Evolutionary conservation across 164 flowering plant species (phyloP), one percentile per base, ranked within the genome.

Genomic region (Liquidambar formosana): DNA sequence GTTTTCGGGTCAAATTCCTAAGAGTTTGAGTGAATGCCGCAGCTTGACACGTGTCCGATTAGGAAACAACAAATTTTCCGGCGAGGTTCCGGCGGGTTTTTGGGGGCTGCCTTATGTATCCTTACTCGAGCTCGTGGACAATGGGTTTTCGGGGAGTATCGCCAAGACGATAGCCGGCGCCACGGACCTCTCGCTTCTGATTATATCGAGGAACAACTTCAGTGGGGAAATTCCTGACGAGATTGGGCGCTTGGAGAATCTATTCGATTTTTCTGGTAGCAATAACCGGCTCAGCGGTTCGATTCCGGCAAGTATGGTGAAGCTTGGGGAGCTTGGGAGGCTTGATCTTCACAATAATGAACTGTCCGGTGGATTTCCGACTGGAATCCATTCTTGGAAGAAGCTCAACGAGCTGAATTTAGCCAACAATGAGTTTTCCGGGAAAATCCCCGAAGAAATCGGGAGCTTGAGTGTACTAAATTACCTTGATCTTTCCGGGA

Each of bases 91-190:
- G 44, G 76, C 56, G 0, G 82, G 81, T 3, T 66, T 89, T 21
- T 89, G 92, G 95, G 95, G 92, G 0, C 81, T 89, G 12, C 95
- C 95, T 0, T 78, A 70, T 28, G 81, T 88, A 5, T 81, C 77
- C 43, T 51, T 89, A 26, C 74, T 89, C 3, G 91, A 89, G 66
- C 82, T 89, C 16, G 70, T 48, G 0, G 74, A 70, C 21, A 89
- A 89, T 44, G 78, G 71, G 13, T 71, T 89, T 16, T 68, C 87
- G 0, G 95, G 95, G 0, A 64, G 21, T 6, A 84, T 89, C 9
- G 65, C 81, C 4, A 77, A 78, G 63, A 66, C 77, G 0, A 80
- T 89, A n/a, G 81, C 85, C 43, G 76, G 82, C 0, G 95, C 87
- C 0, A n/a, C 69, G 0, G 80, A 77, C 67, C 74, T 90, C 14